Base-by-base conservation (phyloP, 805 yeast genomes). In the Kregervanrija pseudodelftensis region DNA sequence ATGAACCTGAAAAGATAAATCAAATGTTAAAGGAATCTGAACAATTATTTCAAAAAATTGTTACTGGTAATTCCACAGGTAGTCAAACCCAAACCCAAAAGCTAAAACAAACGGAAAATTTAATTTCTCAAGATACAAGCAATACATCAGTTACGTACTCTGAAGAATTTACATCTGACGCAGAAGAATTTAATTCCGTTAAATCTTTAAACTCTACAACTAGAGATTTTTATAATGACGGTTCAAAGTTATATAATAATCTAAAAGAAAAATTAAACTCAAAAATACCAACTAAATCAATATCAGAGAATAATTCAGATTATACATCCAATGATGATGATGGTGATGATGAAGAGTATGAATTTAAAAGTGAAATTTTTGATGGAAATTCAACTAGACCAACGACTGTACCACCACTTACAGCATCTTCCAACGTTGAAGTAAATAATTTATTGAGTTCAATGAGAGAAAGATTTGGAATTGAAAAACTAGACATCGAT, bases 101-200 rank as follows among this genome's bases (percentile, higher is more conserved):
- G 43, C 39, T 11, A 36, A 44, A 30, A n/a, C 36, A n/a, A 11
- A 34, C 33, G 5, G 22, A 57, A n/a, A 53, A 50, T n/a, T 32
- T n/a, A 32, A 32, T 32, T 12, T 32, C 33, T 5, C 12, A 32
- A 11, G 33, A 32, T 5, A 32, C 12, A 32, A n/a, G 33, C 11
- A 44, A 43, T 16, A 48, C 49, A 28, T 52, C 58, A 5, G 38
- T 51, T 30, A 52, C 60, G 1, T 52, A 53, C 42, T 52, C 58
- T 2, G 58, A 55, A 14, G 60, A 57, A 13, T 47, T 53, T 37
- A 60, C 64, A 3, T 59, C 64, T 1, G 61, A 60, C 41, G 61
- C 60, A 1, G 63, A 57, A 15, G 60, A 57, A 16, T 45, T 57
- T 10, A 50, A 44, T 30, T 49, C 60, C 3, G 44, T 56, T 8